Conservation (phyloP, 2,329 filamentous ascomycete genomes). For the Penicillium sp. region DNA sequence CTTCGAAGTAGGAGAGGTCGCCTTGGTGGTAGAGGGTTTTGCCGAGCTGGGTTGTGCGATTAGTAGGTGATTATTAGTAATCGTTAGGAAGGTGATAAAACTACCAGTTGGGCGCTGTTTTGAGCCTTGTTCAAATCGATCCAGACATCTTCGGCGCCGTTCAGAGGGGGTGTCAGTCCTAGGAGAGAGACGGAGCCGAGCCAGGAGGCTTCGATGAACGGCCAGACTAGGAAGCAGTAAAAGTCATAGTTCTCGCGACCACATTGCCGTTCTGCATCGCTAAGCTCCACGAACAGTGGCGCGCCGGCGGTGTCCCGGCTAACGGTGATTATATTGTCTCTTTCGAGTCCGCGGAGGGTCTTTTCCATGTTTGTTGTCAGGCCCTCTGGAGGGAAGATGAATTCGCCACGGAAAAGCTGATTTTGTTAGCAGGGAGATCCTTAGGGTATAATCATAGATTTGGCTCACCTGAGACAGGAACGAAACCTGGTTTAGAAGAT, state of each 20-base stretch:
- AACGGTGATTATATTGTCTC: slow-evolving; percentile 66
- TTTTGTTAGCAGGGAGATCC: too few relatives aligned
- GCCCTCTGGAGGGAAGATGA: slow-evolving; percentile 88
- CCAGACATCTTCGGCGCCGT: slow-evolving; percentile 59
- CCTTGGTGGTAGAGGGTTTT: slow-evolving; percentile 97
- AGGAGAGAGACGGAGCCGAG: slow-evolving; percentile 79
- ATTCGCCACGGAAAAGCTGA: slow-evolving; percentile 89
- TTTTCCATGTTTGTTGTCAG: slow-evolving; percentile 69
- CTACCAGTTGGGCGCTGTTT: slow-evolving; percentile 69
- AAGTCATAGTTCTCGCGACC: slow-evolving; percentile 96
- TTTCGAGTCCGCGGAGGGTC: slow-evolving; percentile 67
- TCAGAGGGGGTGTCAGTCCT: slow-evolving; percentile 66
- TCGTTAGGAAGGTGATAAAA: slow-evolving; percentile 3
- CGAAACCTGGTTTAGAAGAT: slow-evolving; percentile 67
- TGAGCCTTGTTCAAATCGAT: slow-evolving; percentile 69
- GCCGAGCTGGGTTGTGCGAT: slow-evolving; percentile 68
- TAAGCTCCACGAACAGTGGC: slow-evolving; percentile 61
- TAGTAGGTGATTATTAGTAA: slow-evolving; percentile 14
- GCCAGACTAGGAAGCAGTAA: slow-evolving; percentile 98
- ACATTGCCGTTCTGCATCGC: slow-evolving; percentile 63
- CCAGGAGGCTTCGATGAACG: slow-evolving; percentile 92
- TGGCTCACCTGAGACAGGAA: slow-evolving; percentile 94
- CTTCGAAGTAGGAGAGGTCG: slow-evolving; percentile 92
- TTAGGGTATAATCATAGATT: too few relatives aligned
- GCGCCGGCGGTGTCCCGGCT: slow-evolving; percentile 47